Base-by-base conservation (phyloP, 106 monocot genomes). In the Hemerocallis citrina region DNA sequence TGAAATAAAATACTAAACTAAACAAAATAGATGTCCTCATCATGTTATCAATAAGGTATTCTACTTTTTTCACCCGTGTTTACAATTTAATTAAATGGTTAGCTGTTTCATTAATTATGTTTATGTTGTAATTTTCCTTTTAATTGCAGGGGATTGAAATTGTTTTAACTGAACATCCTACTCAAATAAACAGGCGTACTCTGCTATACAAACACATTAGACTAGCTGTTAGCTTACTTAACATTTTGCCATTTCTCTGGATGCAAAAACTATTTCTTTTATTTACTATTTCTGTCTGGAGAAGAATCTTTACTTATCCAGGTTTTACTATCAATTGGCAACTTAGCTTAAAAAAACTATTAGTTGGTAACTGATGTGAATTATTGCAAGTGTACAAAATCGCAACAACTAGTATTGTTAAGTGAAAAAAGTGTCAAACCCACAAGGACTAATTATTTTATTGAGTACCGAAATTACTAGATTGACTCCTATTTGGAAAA, bases 181-280 rank as follows among this genome's bases (percentile, higher is more conserved):
- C 93, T 31, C 93, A 93, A 82, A 93, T 93, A 72, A 93, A 93
- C 66, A 74, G 93, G 52, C 93, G 93, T 57, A 85, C 93, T 2
- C 50, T 93, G 76, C 93, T 85, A 75, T 93, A 93, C 70, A 93
- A 93, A 30, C 93, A 93, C 63, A 82, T 89, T 40, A 84, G 89
- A 73, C 79, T 93, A 58, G 88, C 85, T 8, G 93, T 93, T 74
- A 79, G 77, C 63, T 32, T 35, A 33, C 10, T 5, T 1, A 37
- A 35, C 20, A 24, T 24, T 17, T 44, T 59, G 3, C 14, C 28
- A 34, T 14, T 37, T 7, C 15, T 59, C 11, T 58, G 30, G 48
- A 24, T n/a, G 7, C 13, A 19, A 14, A 34, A 6, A 43, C 15
- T n/a, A 15, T 14, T 41, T 27, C 27, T 25, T 59, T 23, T 38